phyloP scores from a whole-genome alignment of 2,329 filamentous ascomycete species.

The Curvularia spicifera region DNA sequence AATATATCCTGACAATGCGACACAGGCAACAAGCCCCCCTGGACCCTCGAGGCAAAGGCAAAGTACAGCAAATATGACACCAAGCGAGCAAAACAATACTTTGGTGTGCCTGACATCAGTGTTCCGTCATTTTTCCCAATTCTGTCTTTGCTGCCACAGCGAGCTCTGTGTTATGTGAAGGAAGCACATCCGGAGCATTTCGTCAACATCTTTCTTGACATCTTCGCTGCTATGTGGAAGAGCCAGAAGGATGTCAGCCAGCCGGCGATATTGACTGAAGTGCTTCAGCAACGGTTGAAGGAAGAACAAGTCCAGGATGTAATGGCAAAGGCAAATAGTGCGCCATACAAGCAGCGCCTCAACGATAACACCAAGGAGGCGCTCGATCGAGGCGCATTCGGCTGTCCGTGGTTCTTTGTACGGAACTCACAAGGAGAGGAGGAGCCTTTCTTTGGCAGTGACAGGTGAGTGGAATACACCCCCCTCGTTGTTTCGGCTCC shows the following conservation, averaged over 20 bases:
- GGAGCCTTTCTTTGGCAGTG: constrained; percentile 79
- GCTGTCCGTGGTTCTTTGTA: constrained; percentile 77
- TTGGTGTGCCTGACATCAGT: constrained; percentile 53
- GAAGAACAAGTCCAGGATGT: constrained; percentile 62
- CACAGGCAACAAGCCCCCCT: constrained; percentile 75
- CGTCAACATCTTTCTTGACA: constrained; percentile 59
- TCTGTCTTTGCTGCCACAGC: constrained; percentile 64
- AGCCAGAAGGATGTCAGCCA: constrained; percentile 65
- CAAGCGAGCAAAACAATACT: constrained; percentile 59
- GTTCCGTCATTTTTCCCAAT: constrained; percentile 62
- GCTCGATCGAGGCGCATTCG: constrained; percentile 72
- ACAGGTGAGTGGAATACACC: constrained; percentile 57
- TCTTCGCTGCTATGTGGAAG: constrained; percentile 70
- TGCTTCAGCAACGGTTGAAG: constrained; percentile 57
- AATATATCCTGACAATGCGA: constrained; percentile 11
- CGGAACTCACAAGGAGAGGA: constrained; percentile 62
- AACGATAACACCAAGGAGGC: constrained; percentile 66
- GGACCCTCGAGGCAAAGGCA: constrained; percentile 72
- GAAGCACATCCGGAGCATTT: constrained; percentile 58
- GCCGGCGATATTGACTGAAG: constrained; percentile 58
- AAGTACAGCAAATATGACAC: constrained; percentile 61
- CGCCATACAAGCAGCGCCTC: constrained; percentile 61
- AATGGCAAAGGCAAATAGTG: constrained; percentile 58
- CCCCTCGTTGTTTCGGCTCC: not conserved
- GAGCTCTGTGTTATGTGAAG: constrained; percentile 72